phyloP scores from a whole-genome alignment of 2,329 filamentous ascomycete species.

The Verticillium nonalfalfae region DNA sequence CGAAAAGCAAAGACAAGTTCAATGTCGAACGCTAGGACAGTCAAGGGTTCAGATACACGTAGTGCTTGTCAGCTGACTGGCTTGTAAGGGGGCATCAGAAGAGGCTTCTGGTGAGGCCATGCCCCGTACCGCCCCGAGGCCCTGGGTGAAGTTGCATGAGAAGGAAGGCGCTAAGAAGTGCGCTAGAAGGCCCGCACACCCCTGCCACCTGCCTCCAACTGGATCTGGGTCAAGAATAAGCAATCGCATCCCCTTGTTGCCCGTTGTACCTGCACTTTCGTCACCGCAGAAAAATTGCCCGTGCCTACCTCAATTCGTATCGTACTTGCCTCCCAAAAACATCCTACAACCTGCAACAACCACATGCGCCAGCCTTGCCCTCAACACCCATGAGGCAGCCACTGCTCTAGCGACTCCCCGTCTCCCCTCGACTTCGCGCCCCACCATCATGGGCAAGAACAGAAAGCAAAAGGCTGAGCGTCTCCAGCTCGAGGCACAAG shows the following conservation, averaged over 20 bases:
- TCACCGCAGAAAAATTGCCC: neutral
- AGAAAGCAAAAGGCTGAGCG: conserved; percentile 14
- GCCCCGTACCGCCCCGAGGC: neutral
- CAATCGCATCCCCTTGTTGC: neutral
- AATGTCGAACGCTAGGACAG: no score
- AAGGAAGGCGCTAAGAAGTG: neutral
- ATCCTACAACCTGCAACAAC: neutral
- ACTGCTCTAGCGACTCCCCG: neutral
- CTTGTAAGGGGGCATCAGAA: neutral
- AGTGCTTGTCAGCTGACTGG: neutral
- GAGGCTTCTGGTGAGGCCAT: neutral
- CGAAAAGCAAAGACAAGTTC: no score
- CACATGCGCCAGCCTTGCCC: neutral
- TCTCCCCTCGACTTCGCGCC: neutral
- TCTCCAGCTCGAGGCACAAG: conserved; percentile 7
- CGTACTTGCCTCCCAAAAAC: neutral
- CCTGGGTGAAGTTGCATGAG: neutral
- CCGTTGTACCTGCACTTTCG: neutral
- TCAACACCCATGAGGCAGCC: neutral
- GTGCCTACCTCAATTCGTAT: no score
- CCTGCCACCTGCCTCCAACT: neutral
- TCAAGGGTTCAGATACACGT: neutral
- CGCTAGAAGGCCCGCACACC: neutral
- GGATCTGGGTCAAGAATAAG: neutral
- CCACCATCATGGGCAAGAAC: conserved; percentile 16